phyloP scores from a whole-genome alignment of 257 asterid genomes.

The Ilex asprella region DNA sequence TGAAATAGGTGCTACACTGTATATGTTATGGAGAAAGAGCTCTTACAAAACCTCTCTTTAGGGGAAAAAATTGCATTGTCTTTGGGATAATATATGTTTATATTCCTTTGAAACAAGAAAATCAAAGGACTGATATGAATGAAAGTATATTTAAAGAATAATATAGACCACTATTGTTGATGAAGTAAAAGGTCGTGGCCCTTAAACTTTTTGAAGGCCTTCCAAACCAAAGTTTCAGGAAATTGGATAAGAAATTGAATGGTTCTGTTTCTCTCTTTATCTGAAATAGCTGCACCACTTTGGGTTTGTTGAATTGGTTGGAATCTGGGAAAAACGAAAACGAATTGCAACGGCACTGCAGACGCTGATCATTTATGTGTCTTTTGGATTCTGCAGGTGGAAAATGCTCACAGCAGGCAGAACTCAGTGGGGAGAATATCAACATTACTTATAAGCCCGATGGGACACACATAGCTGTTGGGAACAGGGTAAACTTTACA shows the following conservation, averaged over 20 bases:
- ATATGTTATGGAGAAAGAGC: no score
- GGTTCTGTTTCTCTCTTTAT: neutral
- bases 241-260: no score
- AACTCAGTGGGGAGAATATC: slow-evolving; percentile 97
- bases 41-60: no score
- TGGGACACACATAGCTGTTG: slow-evolving; percentile 94
- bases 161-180: no score
- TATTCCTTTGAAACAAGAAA: no score
- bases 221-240: neutral
- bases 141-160: no score
- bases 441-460: slow-evolving; percentile 96
- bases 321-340: slow-evolving; percentile 1
- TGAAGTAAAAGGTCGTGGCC: no score
- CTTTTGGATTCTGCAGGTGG: slow-evolving; percentile 55
- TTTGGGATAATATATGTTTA: no score
- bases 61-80: no score
- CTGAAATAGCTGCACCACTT: neutral
- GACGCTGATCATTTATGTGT: slow-evolving; percentile 6
- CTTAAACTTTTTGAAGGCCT: no score
- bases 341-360: slow-evolving; percentile 6
- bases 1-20: neutral
- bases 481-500: slow-evolving; percentile 64
- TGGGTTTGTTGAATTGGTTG: neutral
- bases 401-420: slow-evolving; percentile 91
- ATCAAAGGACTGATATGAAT: no score